Evolutionary conservation across 768 basidiomycete genomes (phyloP).

Genomic region (Mycena alexandri): DNA sequence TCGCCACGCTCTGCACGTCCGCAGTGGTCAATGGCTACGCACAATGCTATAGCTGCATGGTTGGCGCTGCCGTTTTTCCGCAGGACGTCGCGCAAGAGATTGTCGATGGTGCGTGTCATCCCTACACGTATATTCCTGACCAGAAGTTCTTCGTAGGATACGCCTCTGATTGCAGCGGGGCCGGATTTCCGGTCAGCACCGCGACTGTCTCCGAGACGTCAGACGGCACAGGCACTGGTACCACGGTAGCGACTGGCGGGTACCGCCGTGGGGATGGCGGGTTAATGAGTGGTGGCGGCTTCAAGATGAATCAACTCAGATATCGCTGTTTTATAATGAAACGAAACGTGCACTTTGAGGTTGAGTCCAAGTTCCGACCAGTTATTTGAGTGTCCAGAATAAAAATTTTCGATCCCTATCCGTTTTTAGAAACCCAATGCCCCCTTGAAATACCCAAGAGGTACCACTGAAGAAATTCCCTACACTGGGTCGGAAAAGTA

Average conservation of each 20-base stretch:
- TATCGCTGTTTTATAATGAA: too few species aligned
- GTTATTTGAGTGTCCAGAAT: too few species aligned
- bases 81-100: constrained; percentile 9
- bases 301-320: too few species aligned
- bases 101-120: constrained; percentile 2
- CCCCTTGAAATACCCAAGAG: too few species aligned
- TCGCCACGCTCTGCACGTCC: constrained; percentile 8
- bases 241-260: neutral
- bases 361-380: too few species aligned
- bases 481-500: too few species aligned
- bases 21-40: constrained; percentile 3
- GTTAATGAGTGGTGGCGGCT: too few species aligned
- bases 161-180: neutral
- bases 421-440: too few species aligned
- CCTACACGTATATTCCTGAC: neutral
- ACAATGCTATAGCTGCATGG: constrained; percentile 8
- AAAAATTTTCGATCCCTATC: too few species aligned
- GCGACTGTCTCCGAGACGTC: constrained; percentile 13
- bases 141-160: neutral
- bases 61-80: neutral
- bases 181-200: constrained; percentile 7
- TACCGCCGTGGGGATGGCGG: too few species aligned
- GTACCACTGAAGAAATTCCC: too few species aligned
- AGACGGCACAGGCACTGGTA: neutral
- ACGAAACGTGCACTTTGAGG: too few species aligned